These are phyloP conservation scores for Debaryomyces tyrocola DNA, from an alignment of 805 yeast species.

Conservation along the genomic window DNA sequence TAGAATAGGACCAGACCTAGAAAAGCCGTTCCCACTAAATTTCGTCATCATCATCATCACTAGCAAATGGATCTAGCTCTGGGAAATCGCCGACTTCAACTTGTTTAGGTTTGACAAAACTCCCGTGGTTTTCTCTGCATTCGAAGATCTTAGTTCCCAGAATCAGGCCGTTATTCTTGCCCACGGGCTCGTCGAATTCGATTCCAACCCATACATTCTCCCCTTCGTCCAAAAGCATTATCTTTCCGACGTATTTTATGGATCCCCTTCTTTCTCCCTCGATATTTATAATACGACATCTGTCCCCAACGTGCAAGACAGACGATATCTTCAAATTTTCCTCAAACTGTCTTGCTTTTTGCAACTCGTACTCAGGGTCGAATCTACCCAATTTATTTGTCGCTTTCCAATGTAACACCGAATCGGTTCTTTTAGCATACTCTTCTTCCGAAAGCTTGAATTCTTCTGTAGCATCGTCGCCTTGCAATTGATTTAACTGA, in stretches of 20 bases:
- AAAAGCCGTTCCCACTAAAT: not conserved
- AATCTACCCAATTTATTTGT: conserved; percentile 70
- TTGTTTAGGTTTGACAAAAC: conserved; percentile 69
- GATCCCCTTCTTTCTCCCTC: conserved; percentile 64
- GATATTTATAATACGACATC: conserved; percentile 52
- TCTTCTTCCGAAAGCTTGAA: conserved; percentile 57
- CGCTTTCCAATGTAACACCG: conserved; percentile 79
- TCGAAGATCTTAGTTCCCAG: conserved; percentile 60
- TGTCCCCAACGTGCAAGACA: conserved; percentile 44
- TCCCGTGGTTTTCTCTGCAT: conserved; percentile 63
- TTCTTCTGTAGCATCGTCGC: conserved; percentile 22
- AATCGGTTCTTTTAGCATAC: conserved; percentile 57
- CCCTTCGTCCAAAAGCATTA: conserved; percentile 56
- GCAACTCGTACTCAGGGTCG: conserved; percentile 48
- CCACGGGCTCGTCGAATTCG: conserved; percentile 81
- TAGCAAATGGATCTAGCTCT: conserved; percentile 43
- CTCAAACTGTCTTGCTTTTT: conserved; percentile 27
- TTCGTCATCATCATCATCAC: conserved; percentile 44
- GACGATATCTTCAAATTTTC: conserved; percentile 26
- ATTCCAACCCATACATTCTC: conserved; percentile 75
- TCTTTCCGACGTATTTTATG: conserved; percentile 68
- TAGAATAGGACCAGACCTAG: too few species aligned
- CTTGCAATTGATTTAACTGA: conserved; percentile 38
- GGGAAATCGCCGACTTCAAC: conserved; percentile 73
- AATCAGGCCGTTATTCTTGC: conserved; percentile 80